Percentiles rank a stretch among this genome's conserved stretches.
These are phyloP conservation scores for Pilaira anomala DNA, from an alignment of 192 early-diverging fungal genomes.

Conservation along the genomic window DNA sequence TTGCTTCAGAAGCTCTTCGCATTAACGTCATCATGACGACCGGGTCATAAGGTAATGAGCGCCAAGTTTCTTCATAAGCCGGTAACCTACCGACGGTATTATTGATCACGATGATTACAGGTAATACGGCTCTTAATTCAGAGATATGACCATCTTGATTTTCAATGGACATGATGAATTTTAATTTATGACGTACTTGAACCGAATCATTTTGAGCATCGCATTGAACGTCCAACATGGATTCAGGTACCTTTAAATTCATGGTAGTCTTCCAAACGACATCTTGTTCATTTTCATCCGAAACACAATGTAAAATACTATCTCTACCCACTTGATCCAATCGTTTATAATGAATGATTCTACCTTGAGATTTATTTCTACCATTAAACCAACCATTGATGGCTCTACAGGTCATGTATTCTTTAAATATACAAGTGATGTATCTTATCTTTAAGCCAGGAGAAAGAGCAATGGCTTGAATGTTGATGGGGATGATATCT, in stretches of 20 bases:
- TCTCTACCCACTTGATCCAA: slow-evolving; percentile 9
- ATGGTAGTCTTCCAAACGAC: slow-evolving; percentile 11
- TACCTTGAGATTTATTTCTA: slow-evolving; percentile 10
- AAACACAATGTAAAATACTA: neutral
- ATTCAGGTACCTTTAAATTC: slow-evolving; percentile 13
- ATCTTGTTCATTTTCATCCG: neutral
- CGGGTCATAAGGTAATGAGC: slow-evolving; percentile 28
- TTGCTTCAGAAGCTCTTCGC: no score
- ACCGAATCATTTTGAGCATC: slow-evolving; percentile 33
- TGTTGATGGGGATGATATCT: slow-evolving; percentile 44
- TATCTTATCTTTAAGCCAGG: slow-evolving; percentile 40
- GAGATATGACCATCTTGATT: slow-evolving; percentile 21
- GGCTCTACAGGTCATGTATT: slow-evolving; percentile 49
- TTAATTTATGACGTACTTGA: slow-evolving; percentile 32
- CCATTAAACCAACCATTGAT: slow-evolving; percentile 5
- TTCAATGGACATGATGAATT: slow-evolving; percentile 29
- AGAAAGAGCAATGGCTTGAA: slow-evolving; percentile 42
- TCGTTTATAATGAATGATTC: neutral
- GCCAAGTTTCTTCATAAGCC: slow-evolving; percentile 30
- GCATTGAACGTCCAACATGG: slow-evolving; percentile 15
- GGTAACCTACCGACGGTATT: slow-evolving; percentile 16
- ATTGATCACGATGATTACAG: slow-evolving; percentile 25
- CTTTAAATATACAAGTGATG: slow-evolving; percentile 48
- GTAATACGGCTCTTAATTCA: slow-evolving; percentile 34
- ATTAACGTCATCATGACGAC: slow-evolving; percentile 9